These are phyloP conservation scores for Neurospora discreta DNA, from an alignment of 495 filamentous ascomycete genomes.

Conservation along the genomic window DNA sequence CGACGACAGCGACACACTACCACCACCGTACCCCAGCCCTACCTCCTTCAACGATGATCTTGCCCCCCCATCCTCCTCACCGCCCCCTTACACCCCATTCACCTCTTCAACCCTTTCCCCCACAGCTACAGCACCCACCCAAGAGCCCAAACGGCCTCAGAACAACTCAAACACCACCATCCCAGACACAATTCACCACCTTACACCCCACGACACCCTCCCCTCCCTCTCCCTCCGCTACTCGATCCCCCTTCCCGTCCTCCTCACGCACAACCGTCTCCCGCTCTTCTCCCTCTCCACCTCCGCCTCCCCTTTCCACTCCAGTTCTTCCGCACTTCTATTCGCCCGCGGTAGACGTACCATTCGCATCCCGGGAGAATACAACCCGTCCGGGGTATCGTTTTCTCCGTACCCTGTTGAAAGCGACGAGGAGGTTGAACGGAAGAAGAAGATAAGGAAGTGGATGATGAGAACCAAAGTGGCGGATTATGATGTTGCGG, in stretches of 20 bases:
- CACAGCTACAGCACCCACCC: not conserved
- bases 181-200: conserved; percentile 53
- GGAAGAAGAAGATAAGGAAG: conserved; percentile 52
- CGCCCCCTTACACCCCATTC: conserved; percentile 22
- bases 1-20: conserved; percentile 17
- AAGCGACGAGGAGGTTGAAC: conserved; percentile 55
- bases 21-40: conserved; percentile 43
- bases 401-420: conserved; percentile 55
- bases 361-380: conserved; percentile 54
- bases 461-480: conserved; percentile 66
- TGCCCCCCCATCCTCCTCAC: conserved; percentile 24
- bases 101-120: not conserved
- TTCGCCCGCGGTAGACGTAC: conserved; percentile 41
- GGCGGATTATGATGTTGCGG: conserved; percentile 59
- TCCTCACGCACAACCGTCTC: conserved; percentile 52
- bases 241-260: conserved; percentile 41
- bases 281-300: conserved; percentile 49
- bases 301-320: conserved; percentile 39
- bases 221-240: conserved; percentile 57
- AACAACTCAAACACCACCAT: not conserved
- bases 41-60: conserved; percentile 4
- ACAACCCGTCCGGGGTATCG: conserved; percentile 42
- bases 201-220: conserved; percentile 51
- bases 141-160: not conserved
- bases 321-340: not conserved